phyloP scores from a whole-genome alignment of 169 alveolate genomes.

The Pseudocohnilembus persalinus region DNA sequence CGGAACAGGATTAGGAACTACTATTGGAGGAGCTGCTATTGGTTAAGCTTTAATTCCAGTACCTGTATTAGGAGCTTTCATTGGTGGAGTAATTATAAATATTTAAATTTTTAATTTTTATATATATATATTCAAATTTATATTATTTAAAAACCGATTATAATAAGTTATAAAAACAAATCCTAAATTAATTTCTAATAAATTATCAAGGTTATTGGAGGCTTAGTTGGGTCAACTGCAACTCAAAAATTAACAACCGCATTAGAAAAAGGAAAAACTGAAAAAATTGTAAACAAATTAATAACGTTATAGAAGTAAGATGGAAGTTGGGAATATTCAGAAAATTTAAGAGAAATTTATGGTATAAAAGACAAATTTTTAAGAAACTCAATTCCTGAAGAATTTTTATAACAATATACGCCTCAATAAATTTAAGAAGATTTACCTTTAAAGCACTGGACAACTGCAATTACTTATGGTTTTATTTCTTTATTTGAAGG shows the following conservation, averaged over 20 bases:
- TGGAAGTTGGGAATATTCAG: not conserved
- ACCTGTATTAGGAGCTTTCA: slow-evolving; percentile 33
- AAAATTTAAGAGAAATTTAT: not conserved
- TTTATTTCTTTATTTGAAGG: not conserved
- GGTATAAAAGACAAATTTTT: not conserved
- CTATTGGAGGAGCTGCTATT: slow-evolving; percentile 29
- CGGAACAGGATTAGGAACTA: not conserved
- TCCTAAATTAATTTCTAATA: no score
- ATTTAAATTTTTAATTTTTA: no score
- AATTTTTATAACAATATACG: no score
- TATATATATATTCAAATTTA: no score
- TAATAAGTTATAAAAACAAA: no score
- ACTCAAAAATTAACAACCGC: not conserved
- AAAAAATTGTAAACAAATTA: not conserved
- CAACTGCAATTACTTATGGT: not conserved
- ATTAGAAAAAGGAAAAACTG: not conserved
- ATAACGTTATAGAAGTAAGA: no score
- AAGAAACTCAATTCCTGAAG: not conserved
- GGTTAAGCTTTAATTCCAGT: slow-evolving; percentile 31
- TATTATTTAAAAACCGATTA: not conserved
- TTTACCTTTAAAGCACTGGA: not conserved
- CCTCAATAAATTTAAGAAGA: no score
- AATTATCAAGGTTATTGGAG: not conserved
- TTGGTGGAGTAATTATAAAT: slow-evolving; percentile 29
- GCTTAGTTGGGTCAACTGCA: not conserved